A percentile compares a stretch with the other conserved stretches of the same genome.
These are phyloP conservation scores for Metarhizium guizhouense DNA, from an alignment of 2,329 filamentous ascomycete genomes.

Conservation along the genomic window DNA sequence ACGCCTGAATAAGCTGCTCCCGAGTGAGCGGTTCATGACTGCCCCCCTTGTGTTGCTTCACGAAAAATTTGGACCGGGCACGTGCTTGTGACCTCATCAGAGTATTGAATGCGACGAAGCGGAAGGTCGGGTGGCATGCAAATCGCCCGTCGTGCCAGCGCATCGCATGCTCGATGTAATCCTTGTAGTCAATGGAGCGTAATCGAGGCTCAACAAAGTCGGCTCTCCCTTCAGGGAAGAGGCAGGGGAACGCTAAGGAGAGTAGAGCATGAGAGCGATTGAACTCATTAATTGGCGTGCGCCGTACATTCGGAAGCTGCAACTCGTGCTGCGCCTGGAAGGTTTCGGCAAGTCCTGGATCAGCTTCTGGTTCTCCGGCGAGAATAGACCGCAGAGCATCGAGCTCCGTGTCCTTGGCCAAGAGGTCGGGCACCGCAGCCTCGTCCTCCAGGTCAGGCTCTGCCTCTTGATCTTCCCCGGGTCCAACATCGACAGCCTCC, in stretches of 20 bases:
- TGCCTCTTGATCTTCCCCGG: constrained; percentile 1
- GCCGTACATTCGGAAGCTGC: neutral
- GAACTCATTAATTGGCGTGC: neutral
- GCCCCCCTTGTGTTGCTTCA: no score
- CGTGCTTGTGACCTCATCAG: no score
- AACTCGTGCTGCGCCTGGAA: neutral
- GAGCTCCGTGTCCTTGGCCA: constrained; percentile 5
- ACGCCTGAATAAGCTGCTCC: no score
- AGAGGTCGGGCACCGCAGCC: neutral
- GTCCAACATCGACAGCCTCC: neutral
- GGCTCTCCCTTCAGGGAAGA: constrained; percentile 4
- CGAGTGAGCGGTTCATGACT: no score
- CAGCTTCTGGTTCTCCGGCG: neutral
- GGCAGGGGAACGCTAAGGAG: constrained; percentile 6
- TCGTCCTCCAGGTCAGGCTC: constrained; percentile 2
- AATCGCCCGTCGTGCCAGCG: no score
- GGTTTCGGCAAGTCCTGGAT: no score
- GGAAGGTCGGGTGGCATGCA: no score
- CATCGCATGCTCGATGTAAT: no score
- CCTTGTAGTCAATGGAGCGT: neutral
- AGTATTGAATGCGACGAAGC: no score
- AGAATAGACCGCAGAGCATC: constrained; percentile 3
- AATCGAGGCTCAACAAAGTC: constrained; percentile 4
- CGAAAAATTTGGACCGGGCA: no score
- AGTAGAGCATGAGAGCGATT: neutral